Base-by-base conservation (phyloP, 2,329 filamentous ascomycete genomes). In the Saccharata proteae region DNA sequence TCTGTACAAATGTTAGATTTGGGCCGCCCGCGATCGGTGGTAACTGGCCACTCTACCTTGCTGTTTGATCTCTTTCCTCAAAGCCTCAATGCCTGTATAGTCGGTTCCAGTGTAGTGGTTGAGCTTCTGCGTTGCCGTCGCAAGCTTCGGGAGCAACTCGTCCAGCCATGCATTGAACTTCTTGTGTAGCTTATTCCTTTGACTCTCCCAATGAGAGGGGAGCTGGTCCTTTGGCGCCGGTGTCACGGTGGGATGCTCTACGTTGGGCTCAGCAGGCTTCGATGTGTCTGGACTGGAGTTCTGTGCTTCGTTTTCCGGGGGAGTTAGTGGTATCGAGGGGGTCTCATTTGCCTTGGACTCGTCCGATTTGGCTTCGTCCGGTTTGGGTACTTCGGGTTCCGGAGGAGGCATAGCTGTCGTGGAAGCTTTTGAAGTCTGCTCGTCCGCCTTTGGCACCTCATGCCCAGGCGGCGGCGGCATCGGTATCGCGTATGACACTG, bases 101-200 rank as follows among this genome's bases (percentile, higher is more conserved):
- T 67, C 64, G n/a, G 64, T 67, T 12, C 90, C 90, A 3, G 90
- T 98, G 32, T 94, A 73, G 47, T 86, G 83, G 57, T 94, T 98
- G 57, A 98, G 72, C 37, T 81, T 80, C 52, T 90, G 82, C 2
- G 83, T 83, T 4, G 86, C 86, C 30, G 79, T 71, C 41, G 93
- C 80, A 26, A 92, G 69, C 45, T 88, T 85, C 18, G 78, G 73
- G 51, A 96, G 84, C 13, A 94, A 55, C 40, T 82, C 77, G 60
- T 98, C 90, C 82, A 96, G 92, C 51, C 92, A 62, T 35, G 69
- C 57, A 28, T 71, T 73, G 51, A 90, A 73, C 34, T 67, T 64
- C 43, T 73, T 74, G 5, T 65, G 71, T 23, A 71, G 41, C 29
- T 69, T 55, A 42, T 69, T 76, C 51, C 73, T 58, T 30, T 65